Conservation (phyloP, 768 basidiomycete species). For the Mycena rebaudengoi region DNA sequence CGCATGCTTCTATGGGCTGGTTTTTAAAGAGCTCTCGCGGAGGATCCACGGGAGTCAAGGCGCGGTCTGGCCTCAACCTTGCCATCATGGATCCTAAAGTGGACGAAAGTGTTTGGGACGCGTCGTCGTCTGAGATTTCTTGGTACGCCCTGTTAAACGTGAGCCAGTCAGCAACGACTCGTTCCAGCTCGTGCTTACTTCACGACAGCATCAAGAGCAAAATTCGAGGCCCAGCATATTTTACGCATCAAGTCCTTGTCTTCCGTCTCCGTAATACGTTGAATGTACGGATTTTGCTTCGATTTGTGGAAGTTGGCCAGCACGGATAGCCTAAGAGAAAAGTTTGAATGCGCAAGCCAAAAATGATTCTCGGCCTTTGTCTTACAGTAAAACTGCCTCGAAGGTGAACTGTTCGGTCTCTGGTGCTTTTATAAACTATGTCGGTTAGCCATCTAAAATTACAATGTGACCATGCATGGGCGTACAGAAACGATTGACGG, state of each 20-base stretch:
- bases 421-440: conserved; percentile 59
- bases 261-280: conserved; percentile 53
- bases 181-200: too few species aligned
- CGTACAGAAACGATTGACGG: conserved; percentile 59
- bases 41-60: conserved; percentile 55
- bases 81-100: conserved; percentile 61
- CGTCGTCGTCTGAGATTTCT: conserved; percentile 58
- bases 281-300: conserved; percentile 72
- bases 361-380: background rate
- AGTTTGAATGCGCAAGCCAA: background rate
- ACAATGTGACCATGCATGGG: conserved; percentile 8
- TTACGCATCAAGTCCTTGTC: conserved; percentile 64
- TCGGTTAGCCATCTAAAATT: background rate
- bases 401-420: conserved; percentile 66
- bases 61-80: conserved; percentile 63
- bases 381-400: conserved; percentile 60
- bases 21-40: conserved; percentile 64
- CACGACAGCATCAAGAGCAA: conserved; percentile 57
- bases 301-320: conserved; percentile 79
- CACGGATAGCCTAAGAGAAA: conserved; percentile 50
- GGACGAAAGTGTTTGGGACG: conserved; percentile 56
- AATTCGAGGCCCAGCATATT: conserved; percentile 65
- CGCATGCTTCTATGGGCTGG: conserved; percentile 71
- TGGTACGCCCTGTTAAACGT: conserved; percentile 70
- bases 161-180: too few species aligned